Conservation (phyloP, 345 rosid genomes). For the Alliaria petiolata region DNA sequence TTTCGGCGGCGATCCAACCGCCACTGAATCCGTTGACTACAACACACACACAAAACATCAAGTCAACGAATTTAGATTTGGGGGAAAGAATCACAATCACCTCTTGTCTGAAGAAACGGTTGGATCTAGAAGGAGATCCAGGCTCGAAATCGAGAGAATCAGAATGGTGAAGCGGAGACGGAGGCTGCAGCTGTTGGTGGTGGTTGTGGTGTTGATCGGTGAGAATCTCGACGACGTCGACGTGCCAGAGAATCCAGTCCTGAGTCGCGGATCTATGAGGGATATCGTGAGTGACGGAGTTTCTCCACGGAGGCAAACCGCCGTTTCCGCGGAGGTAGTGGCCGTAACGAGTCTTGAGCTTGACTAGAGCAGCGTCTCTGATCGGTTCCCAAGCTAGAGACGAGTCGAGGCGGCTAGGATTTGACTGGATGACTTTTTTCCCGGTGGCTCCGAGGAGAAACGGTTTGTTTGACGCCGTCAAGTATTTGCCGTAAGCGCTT, state of each 20-base stretch:
- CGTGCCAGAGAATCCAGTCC: constrained; percentile 77
- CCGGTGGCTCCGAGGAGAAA: constrained; percentile 83
- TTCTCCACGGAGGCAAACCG: constrained; percentile 76
- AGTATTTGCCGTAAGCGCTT: constrained; percentile 62
- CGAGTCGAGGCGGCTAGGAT: constrained; percentile 51
- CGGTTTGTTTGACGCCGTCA: constrained; percentile 78
- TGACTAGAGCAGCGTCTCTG: constrained; percentile 41
- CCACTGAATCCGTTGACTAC: constrained; percentile 66
- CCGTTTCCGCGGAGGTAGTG: constrained; percentile 70
- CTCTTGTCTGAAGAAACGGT: constrained; percentile 62
- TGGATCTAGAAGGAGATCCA: constrained; percentile 54
- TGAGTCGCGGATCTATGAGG: constrained; percentile 61
- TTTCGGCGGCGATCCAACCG: constrained; percentile 60
- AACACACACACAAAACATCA: constrained; percentile 1
- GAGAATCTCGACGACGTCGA: constrained; percentile 53
- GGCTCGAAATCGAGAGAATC: constrained; percentile 54
- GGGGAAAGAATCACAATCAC: constrained; percentile 31
- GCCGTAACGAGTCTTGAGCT: constrained; percentile 65
- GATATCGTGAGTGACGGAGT: constrained; percentile 79
- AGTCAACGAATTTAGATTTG: constrained; percentile 4
- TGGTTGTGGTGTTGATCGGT: neutral
- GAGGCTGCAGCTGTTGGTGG: constrained; percentile 12
- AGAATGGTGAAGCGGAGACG: constrained; percentile 38
- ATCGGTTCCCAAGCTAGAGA: constrained; percentile 79
- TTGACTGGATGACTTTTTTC: constrained; percentile 55